These are phyloP conservation scores for Pisolithus orientalis DNA, from an alignment of 768 basidiomycete species.

Conservation along the genomic window DNA sequence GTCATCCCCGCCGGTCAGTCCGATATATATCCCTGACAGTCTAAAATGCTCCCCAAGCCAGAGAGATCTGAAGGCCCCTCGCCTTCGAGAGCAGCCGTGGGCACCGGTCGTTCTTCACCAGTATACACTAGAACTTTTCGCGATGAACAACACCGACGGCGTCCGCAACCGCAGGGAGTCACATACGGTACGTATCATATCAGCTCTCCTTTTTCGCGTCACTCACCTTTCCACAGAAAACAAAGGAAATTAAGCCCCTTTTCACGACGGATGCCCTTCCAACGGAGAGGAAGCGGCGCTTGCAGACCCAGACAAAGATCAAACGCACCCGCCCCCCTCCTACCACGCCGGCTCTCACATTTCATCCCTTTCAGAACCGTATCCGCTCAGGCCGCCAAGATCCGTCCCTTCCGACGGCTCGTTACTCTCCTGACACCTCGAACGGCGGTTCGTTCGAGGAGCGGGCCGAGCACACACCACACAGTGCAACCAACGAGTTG, in stretches of 20 bases:
- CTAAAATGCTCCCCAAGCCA: constrained; percentile 8
- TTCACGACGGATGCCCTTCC: constrained; percentile 18
- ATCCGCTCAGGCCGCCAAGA: constrained; percentile 22
- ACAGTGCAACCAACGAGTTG: constrained; percentile 3
- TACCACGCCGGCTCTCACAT: constrained; percentile 14
- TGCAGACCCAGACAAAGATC: constrained; percentile 7
- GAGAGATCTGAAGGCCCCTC: constrained; percentile 11
- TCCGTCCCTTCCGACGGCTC: constrained; percentile 2
- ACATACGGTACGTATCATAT: constrained; percentile 12
- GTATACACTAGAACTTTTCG: background rate
- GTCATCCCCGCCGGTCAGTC: constrained; percentile 7
- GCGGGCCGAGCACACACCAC: constrained; percentile 8
- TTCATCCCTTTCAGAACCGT: constrained; percentile 10
- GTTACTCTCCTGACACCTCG: constrained; percentile 5
- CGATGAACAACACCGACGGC: constrained; percentile 10
- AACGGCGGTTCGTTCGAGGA: constrained; percentile 8
- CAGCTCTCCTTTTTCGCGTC: constrained; percentile 6
- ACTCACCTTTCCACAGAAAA: constrained; percentile 14
- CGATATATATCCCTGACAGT: constrained; percentile 21
- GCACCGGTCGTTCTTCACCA: constrained; percentile 8
- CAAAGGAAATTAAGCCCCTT: constrained; percentile 15
- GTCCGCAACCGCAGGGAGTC: constrained; percentile 15
- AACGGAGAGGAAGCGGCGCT: constrained; percentile 20
- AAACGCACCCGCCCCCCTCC: constrained; percentile 19
- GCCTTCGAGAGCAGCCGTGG: constrained; percentile 3